A percentile compares a stretch with the other conserved stretches of the same genome.
Evolutionary conservation across 2,329 filamentous ascomycete genomes (phyloP).

Genomic region (Cucurbitaria berberidis): DNA sequence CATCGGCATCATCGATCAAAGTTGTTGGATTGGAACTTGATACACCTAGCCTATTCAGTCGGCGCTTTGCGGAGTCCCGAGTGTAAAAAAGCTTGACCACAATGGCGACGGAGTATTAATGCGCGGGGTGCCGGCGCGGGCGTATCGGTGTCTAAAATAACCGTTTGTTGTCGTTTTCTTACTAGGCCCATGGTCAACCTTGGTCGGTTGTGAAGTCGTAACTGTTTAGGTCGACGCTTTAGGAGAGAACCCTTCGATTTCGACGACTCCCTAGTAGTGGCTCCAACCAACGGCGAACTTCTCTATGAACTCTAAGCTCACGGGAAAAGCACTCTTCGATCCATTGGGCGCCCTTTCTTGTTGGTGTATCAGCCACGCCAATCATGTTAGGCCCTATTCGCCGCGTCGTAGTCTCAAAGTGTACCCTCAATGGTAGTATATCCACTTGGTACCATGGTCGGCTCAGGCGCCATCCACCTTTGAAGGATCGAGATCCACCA

Average conservation of each 20-base stretch:
- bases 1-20: not conserved
- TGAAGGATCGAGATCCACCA: not conserved
- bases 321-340: not conserved
- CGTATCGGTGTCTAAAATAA: not conserved
- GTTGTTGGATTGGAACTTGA: conserved; percentile 2
- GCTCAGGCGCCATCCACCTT: not conserved
- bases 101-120: not conserved
- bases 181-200: not conserved
- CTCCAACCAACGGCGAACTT: too few species aligned
- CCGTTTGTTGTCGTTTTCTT: not conserved
- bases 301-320: not conserved
- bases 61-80: conserved; percentile 4
- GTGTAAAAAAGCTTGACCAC: not conserved
- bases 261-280: too few species aligned
- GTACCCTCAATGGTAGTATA: not conserved
- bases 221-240: not conserved
- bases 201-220: not conserved
- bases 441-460: not conserved
- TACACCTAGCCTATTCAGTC: conserved; percentile 1
- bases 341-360: not conserved
- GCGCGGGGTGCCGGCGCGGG: not conserved
- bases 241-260: not conserved
- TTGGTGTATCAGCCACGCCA: not conserved
- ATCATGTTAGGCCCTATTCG: not conserved
- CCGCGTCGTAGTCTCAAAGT: not conserved